phyloP scores from a whole-genome alignment of 2,329 filamentous ascomycete species.

The Cytospora paraplurivora region DNA sequence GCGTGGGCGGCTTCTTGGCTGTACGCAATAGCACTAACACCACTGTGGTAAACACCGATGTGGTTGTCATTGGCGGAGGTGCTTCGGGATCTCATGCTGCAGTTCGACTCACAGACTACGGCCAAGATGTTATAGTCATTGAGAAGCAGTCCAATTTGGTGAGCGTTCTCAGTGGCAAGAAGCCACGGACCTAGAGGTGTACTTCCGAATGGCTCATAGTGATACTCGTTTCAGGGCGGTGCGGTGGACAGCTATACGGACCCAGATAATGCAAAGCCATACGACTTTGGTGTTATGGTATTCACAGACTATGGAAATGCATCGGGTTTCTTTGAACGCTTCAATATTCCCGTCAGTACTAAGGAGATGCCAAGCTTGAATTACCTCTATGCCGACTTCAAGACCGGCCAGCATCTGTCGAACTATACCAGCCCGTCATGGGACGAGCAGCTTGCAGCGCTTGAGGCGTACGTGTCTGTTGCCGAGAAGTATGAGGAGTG shows the following conservation, averaged over 20 bases:
- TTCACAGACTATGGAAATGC: conserved; percentile 18
- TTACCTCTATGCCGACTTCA: conserved; percentile 13
- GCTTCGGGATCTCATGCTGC: conserved; percentile 21
- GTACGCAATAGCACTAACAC: neutral
- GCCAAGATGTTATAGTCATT: conserved; percentile 13
- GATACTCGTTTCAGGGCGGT: neutral
- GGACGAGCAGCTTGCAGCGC: neutral
- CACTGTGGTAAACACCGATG: conserved; percentile 10
- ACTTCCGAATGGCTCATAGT: neutral
- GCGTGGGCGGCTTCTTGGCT: conserved; percentile 7
- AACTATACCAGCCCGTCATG: conserved; percentile 10
- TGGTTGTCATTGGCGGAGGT: conserved; percentile 19
- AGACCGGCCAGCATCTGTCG: conserved; percentile 4
- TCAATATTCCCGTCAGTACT: conserved; percentile 11
- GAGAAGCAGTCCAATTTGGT: conserved; percentile 16
- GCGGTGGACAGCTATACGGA: conserved; percentile 19
- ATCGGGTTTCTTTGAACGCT: conserved; percentile 12
- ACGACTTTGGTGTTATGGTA: conserved; percentile 6
- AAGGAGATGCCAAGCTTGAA: neutral
- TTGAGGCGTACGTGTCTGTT: conserved; percentile 4
- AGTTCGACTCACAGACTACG: conserved; percentile 16
- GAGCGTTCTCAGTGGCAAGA: neutral
- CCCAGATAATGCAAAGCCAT: neutral
- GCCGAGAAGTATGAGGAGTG: conserved; percentile 18
- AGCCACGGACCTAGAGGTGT: too few relatives aligned